These are phyloP conservation scores for Macrocybe gigantea DNA, from an alignment of 768 basidiomycete genomes.

Conservation along the genomic window DNA sequence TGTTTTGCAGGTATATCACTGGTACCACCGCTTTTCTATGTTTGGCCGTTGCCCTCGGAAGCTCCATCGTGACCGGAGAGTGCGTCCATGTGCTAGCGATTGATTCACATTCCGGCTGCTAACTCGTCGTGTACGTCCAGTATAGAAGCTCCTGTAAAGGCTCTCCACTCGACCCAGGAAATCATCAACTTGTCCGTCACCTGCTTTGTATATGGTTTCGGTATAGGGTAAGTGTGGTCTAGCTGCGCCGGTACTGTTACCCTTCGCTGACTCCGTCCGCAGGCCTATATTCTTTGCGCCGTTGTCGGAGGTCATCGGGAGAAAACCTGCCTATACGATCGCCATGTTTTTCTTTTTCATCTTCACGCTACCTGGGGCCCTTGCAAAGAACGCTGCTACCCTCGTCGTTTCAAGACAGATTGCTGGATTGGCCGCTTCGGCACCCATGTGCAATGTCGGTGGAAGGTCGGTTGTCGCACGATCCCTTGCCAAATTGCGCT, in stretches of 20 bases:
- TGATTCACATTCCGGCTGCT: not conserved
- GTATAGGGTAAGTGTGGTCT: slow-evolving; percentile 24
- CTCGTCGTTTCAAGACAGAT: slow-evolving; percentile 38
- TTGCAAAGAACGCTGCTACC: slow-evolving; percentile 38
- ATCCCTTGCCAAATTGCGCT: too few relatives aligned
- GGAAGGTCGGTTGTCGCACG: slow-evolving; percentile 28
- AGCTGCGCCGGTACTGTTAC: too few relatives aligned
- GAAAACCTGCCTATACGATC: slow-evolving; percentile 28
- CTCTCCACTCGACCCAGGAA: slow-evolving; percentile 26
- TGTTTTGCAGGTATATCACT: slow-evolving; percentile 26
- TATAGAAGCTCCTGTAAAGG: slow-evolving; percentile 24
- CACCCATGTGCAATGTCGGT: slow-evolving; percentile 40
- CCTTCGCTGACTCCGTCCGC: not conserved
- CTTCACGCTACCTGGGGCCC: slow-evolving; percentile 43
- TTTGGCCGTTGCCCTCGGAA: slow-evolving; percentile 30
- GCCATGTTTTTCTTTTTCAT: slow-evolving; percentile 36
- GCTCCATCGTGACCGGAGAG: slow-evolving; percentile 37
- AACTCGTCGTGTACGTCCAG: slow-evolving; percentile 10
- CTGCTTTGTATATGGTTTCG: slow-evolving; percentile 37
- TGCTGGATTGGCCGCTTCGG: slow-evolving; percentile 24
- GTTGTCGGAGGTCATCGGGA: slow-evolving; percentile 31
- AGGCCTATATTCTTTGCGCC: slow-evolving; percentile 36
- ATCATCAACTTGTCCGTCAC: slow-evolving; percentile 36
- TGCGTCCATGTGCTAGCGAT: slow-evolving; percentile 13
- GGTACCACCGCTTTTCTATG: slow-evolving; percentile 30